phyloP scores from a whole-genome alignment of 116 monocot genomes.

The Thalassia testudinum region DNA sequence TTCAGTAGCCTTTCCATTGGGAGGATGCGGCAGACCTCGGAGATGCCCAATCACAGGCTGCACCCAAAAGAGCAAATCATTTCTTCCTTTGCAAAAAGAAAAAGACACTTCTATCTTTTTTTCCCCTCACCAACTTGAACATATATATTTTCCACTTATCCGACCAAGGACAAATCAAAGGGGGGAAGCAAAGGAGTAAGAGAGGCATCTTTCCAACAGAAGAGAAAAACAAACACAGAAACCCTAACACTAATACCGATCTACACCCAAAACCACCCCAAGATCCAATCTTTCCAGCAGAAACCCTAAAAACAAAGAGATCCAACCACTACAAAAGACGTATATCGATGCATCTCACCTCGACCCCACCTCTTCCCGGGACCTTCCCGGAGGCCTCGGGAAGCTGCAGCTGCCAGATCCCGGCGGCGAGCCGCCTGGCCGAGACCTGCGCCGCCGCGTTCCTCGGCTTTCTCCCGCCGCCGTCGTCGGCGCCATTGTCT shows the following conservation, averaged over 20 bases:
- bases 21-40: slow-evolving; percentile 3
- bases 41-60: slow-evolving; percentile 18
- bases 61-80: neutral
- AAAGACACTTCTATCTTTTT: neutral
- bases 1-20: slow-evolving; percentile 2
- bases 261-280: neutral
- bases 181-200: no score
- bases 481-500: neutral
- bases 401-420: slow-evolving; percentile 48
- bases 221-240: neutral
- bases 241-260: neutral
- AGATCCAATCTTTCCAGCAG: neutral
- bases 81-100: neutral
- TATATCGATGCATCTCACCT: slow-evolving; percentile 11
- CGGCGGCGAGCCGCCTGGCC: slow-evolving; percentile 63
- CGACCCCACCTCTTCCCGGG: slow-evolving; percentile 9
- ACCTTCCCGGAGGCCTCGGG: slow-evolving; percentile 7
- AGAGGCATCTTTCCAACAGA: no score
- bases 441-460: slow-evolving; percentile 9
- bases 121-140: no score
- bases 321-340: neutral
- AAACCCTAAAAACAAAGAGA: slow-evolving; percentile 4
- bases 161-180: no score
- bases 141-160: no score
- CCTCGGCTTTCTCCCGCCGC: neutral